A percentile compares a stretch with the other conserved stretches of the same genome.
phyloP scores from a whole-genome alignment of 2,329 filamentous ascomycete species.

The Sporothrix phasma region DNA sequence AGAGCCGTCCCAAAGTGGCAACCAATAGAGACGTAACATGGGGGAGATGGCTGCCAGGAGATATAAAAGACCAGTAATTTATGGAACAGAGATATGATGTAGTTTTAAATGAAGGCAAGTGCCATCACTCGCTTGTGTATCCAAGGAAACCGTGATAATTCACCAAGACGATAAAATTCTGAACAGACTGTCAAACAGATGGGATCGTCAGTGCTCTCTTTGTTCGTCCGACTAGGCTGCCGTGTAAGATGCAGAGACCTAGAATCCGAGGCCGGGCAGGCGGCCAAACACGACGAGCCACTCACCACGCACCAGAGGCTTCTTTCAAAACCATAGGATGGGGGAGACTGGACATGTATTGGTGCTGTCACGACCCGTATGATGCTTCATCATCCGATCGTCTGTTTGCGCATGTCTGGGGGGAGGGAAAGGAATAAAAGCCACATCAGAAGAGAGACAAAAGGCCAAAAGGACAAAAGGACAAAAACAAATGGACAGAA shows the following conservation, averaged over 20 bases:
- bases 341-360: not conserved
- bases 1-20: not conserved
- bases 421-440: not conserved
- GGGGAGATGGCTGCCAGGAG: too few species aligned
- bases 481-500: too few species aligned
- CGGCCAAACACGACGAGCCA: not conserved
- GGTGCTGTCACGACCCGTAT: not conserved
- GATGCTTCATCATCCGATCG: slow-evolving; percentile 19
- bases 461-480: too few species aligned
- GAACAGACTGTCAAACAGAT: slow-evolving; percentile 15
- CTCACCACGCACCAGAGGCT: not conserved
- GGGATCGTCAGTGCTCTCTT: slow-evolving; percentile 49
- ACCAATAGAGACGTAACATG: not conserved
- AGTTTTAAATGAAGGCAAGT: too few species aligned
- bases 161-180: slow-evolving; percentile 29
- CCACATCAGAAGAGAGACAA: not conserved
- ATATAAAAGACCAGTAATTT: too few species aligned
- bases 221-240: slow-evolving; percentile 38
- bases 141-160: too few species aligned
- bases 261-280: not conserved
- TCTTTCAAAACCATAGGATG: not conserved
- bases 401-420: not conserved
- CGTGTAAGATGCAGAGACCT: slow-evolving; percentile 14
- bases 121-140: too few species aligned
- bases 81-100: not conserved